Evolutionary conservation across 2,329 filamentous ascomycete genomes (phyloP).

Genomic region (Venturia effusa): DNA sequence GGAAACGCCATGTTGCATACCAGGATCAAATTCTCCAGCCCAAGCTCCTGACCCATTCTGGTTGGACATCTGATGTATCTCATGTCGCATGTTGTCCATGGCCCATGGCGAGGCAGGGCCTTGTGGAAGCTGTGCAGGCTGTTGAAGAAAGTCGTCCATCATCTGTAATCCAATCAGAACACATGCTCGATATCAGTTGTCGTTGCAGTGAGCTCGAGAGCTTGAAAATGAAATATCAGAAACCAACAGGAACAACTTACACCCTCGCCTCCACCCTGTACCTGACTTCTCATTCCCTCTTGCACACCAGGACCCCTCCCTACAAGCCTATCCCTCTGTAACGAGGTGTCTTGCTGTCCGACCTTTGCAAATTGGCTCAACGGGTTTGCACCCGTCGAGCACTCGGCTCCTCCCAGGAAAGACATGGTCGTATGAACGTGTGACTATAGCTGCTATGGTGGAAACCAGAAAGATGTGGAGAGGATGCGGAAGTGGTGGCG

Average conservation of each 20-base stretch:
- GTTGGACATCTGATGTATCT: conserved; percentile 41
- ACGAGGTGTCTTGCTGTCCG: conserved; percentile 87
- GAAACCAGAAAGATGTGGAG: too few species aligned
- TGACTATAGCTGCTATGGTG: too few species aligned
- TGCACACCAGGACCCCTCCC: conserved; percentile 61
- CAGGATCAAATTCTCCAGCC: conserved; percentile 54
- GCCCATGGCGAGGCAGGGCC: conserved; percentile 47
- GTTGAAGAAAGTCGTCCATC: conserved; percentile 88
- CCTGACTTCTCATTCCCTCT: conserved; percentile 67
- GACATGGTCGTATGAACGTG: conserved; percentile 53
- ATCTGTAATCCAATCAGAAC: conserved; percentile 45
- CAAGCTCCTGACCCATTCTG: conserved; percentile 47
- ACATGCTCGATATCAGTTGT: not conserved
- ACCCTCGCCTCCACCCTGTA: conserved; percentile 57
- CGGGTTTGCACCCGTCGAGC: conserved; percentile 91
- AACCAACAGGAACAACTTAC: not conserved
- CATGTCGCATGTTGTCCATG: conserved; percentile 56
- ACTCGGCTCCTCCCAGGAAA: conserved; percentile 91
- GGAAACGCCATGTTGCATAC: conserved; percentile 46
- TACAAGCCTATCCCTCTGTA: conserved; percentile 82
- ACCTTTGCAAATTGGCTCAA: conserved; percentile 97
- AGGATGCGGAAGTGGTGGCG: not conserved
- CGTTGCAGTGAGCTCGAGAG: not conserved
- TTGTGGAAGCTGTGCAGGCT: conserved; percentile 52
- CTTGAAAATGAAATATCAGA: not conserved